These are phyloP conservation scores for Huntiella omanensis DNA, from an alignment of 2,329 filamentous ascomycete species.

Conservation along the genomic window DNA sequence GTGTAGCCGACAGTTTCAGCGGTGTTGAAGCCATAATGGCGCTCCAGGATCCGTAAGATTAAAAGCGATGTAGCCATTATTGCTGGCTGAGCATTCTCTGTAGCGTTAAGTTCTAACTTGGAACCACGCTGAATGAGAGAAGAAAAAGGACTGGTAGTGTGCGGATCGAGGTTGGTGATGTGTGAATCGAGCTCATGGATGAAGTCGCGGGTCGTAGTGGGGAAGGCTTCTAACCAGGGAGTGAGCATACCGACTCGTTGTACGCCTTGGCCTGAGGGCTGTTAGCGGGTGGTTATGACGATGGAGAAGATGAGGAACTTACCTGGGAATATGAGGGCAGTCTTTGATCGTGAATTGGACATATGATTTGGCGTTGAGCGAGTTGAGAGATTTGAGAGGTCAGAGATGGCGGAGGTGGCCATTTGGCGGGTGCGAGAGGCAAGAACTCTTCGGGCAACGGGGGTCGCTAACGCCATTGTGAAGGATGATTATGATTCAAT, in stretches of 20 bases:
- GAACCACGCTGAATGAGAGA: slow-evolving; percentile 64
- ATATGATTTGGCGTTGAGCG: slow-evolving; percentile 5
- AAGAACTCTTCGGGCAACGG: slow-evolving; percentile 10
- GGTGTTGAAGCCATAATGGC: slow-evolving; percentile 62
- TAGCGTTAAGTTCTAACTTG: slow-evolving; percentile 56
- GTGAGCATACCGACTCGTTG: slow-evolving; percentile 76
- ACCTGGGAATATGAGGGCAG: slow-evolving; percentile 44
- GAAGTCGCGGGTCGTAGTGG: slow-evolving; percentile 53
- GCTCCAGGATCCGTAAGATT: slow-evolving; percentile 71
- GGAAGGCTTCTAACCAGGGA: slow-evolving; percentile 76
- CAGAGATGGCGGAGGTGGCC: slow-evolving; percentile 1
- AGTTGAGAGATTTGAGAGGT: slow-evolving; percentile 6
- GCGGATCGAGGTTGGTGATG: slow-evolving; percentile 14
- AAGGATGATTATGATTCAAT: not conserved
- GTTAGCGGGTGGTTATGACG: not conserved
- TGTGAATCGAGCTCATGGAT: slow-evolving; percentile 65
- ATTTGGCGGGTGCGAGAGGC: slow-evolving; percentile 7
- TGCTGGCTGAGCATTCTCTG: slow-evolving; percentile 78
- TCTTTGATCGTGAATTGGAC: slow-evolving; percentile 19
- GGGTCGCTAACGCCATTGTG: slow-evolving; percentile 5
- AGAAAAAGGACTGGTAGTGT: slow-evolving; percentile 49
- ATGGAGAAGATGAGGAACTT: slow-evolving; percentile 8
- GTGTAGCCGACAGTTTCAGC: slow-evolving; percentile 58
- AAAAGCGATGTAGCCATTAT: slow-evolving; percentile 91
- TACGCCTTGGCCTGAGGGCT: slow-evolving; percentile 55